These are phyloP conservation scores for Chalaropsis thielavioides DNA, from an alignment of 2,329 filamentous ascomycete species.

Conservation along the genomic window DNA sequence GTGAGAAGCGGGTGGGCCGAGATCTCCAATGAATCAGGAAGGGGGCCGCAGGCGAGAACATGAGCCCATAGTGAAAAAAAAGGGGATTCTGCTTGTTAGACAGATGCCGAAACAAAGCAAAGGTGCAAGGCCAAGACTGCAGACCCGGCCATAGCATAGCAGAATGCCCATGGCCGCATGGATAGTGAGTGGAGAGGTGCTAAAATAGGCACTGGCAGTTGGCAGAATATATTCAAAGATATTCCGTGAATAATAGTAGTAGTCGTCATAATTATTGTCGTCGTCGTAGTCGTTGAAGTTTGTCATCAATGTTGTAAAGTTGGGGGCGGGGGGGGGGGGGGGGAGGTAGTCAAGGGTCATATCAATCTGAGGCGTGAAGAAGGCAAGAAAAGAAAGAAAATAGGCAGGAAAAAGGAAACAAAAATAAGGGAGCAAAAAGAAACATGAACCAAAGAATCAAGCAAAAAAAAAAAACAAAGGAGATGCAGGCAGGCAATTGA, in stretches of 20 bases:
- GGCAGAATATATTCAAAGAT: not conserved
- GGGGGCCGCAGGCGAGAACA: not conserved
- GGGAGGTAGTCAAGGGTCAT: not conserved
- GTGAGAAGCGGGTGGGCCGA: not conserved
- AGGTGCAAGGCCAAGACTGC: not conserved
- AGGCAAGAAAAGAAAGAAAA: slow-evolving; percentile 22
- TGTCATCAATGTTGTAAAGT: slow-evolving; percentile 7
- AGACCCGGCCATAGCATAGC: not conserved
- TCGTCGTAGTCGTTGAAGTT: slow-evolving; percentile 5
- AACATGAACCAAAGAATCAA: not conserved
- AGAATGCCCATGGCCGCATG: not conserved
- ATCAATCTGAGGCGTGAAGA: slow-evolving; percentile 2
- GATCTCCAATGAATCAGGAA: not conserved
- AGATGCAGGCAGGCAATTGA: not conserved
- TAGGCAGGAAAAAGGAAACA: not conserved
- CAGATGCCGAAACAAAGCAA: not conserved
- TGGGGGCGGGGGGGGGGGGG: not conserved
- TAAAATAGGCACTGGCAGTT: not conserved
- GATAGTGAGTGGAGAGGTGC: not conserved
- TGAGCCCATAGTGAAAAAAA: not conserved
- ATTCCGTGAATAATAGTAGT: not conserved
- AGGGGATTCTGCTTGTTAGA: not conserved
- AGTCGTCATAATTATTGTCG: slow-evolving; percentile 10
- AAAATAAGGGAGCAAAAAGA: not conserved
- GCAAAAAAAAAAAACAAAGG: not conserved